These are phyloP conservation scores for Aegilops sharonensis DNA, from an alignment of 176 grass and related monocot genomes.

Conservation along the genomic window DNA sequence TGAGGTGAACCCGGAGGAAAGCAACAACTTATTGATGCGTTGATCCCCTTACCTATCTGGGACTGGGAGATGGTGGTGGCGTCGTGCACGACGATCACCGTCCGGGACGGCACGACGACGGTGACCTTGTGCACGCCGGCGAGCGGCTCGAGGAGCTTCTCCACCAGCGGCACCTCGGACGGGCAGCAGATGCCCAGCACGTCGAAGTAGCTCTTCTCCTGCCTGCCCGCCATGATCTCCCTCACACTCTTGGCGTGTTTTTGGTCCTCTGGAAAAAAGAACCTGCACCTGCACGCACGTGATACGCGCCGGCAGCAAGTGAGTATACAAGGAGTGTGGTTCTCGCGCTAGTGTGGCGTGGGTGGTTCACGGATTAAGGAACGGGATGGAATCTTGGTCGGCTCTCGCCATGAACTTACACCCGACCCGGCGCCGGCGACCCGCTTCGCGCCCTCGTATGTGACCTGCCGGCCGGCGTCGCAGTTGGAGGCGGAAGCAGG, in stretches of 20 bases:
- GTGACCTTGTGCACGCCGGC: constrained; percentile 63
- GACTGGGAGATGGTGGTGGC: constrained; percentile 35
- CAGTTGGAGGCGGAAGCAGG: too few relatives aligned
- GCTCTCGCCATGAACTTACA: too few relatives aligned
- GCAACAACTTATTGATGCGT: background rate
- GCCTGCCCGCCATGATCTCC: background rate
- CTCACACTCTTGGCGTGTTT: background rate
- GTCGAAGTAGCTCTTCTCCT: constrained; percentile 94
- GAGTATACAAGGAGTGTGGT: too few relatives aligned
- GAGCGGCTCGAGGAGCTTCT: constrained; percentile 68
- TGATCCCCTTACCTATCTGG: constrained; percentile 49
- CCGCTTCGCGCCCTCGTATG: too few relatives aligned
- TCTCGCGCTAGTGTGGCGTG: too few relatives aligned
- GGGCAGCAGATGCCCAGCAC: constrained; percentile 95
- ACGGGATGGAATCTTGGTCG: too few relatives aligned
- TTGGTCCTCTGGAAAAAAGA: too few relatives aligned
- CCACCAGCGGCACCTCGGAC: constrained; percentile 76
- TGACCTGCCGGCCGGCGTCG: too few relatives aligned
- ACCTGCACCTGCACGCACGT: too few relatives aligned
- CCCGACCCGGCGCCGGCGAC: too few relatives aligned
- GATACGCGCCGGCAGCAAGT: too few relatives aligned
- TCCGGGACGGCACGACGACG: constrained; percentile 83
- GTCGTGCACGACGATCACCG: constrained; percentile 89
- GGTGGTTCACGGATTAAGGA: too few relatives aligned
- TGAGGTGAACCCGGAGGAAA: background rate